Base-by-base conservation (phyloP, 2,329 filamentous ascomycete genomes). In the Neonectria hederae region DNA sequence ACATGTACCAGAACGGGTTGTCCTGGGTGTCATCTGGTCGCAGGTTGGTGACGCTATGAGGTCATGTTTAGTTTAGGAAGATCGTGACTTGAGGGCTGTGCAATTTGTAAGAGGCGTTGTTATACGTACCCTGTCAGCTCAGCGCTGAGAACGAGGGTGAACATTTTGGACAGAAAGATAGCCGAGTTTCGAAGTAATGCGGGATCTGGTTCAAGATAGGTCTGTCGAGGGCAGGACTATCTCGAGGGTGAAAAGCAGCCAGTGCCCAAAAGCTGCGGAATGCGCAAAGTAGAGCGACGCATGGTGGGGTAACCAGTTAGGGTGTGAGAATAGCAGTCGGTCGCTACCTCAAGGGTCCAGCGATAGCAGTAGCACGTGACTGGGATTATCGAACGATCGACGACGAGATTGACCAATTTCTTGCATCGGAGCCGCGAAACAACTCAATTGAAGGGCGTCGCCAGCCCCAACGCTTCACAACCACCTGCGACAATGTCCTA, bases 1-100 rank as follows among this genome's bases (percentile, higher is more conserved):
- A 98, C 54, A 93, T 97, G 83, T 97, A 99, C 86, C 91, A 97
- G 83, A 97, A 99, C 4, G 94, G 93, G 63, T 86, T 87, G 19
- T 92, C 92, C 72, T 90, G 83, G 7, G 90, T 93, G 78, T 99
- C 96, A 71, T 90, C 84, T 8, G 96, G 96, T 61, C 90, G 90
- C 71, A 99, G 89, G 75, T 96, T 92, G 65, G 94, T 97, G 65
- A 99, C 94, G 49, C 96, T 98, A 74, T 63, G 59, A 63, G 65
- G 46, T 65, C 59, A 65, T 65, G 64, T 62, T 69, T 63, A 61
- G 65, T 72, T 55, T 72, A 62, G 57, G 42, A 66, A 67, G 62
- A 48, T 62, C 22, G 60, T 40, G 28, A 59, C 10, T 53, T 22
- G 6, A 21, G 11, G n/a, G 45, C 4, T 11, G 10, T 28, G 22